Conservation (phyloP, 108 stramenopile genomes). For the Cyclotella kingstonii region DNA sequence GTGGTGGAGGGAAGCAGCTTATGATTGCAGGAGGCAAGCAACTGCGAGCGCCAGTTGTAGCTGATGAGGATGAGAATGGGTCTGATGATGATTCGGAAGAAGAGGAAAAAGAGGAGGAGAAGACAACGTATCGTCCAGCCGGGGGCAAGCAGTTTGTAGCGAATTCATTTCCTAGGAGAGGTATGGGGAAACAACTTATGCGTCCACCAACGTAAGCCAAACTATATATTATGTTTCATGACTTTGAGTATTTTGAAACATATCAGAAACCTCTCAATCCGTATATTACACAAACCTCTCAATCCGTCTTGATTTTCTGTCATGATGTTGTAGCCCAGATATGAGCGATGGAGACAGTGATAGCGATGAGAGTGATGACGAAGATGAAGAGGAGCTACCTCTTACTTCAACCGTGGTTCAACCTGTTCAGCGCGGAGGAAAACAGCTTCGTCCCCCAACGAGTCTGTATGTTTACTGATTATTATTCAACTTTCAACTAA, state of each 20-base stretch:
- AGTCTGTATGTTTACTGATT: no score
- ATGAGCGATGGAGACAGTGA: conserved; percentile 45
- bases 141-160: conserved; percentile 63
- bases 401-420: conserved; percentile 20
- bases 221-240: not conserved
- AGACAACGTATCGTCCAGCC: conserved; percentile 34
- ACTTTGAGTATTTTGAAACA: not conserved
- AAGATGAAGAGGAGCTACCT: conserved; percentile 38
- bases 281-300: not conserved
- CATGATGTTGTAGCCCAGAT: conserved; percentile 3
- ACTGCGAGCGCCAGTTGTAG: conserved; percentile 47
- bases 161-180: conserved; percentile 8
- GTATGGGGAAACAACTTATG: not conserved
- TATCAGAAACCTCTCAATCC: not conserved
- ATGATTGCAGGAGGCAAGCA: conserved; percentile 68
- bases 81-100: conserved; percentile 39
- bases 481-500: no score
- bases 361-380: conserved; percentile 52
- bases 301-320: not conserved
- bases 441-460: no score
- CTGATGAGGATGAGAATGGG: conserved; percentile 27
- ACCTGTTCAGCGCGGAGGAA: no score
- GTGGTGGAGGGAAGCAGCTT: conserved; percentile 77
- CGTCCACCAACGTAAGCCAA: conserved; percentile 9
- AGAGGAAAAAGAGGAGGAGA: conserved; percentile 52